phyloP scores from a whole-genome alignment of 2,329 filamentous ascomycete species.

The Pyrenochaeta sp. region DNA sequence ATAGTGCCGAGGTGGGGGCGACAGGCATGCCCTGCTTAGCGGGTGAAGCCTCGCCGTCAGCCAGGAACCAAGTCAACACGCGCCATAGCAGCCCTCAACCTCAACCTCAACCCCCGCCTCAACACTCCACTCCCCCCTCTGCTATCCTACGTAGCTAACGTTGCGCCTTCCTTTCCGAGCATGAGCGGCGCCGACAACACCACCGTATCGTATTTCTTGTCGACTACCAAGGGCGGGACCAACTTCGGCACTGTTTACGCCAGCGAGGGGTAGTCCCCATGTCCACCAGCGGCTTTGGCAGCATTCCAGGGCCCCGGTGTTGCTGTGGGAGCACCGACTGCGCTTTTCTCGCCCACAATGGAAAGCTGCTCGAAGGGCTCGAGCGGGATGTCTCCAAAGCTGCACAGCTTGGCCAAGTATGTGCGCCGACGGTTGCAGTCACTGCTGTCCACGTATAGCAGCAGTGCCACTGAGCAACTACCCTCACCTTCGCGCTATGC shows the following conservation, averaged over 20 bases:
- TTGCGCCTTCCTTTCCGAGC: constrained; percentile 16
- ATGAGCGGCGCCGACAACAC: constrained; percentile 24
- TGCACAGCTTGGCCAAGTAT: constrained; percentile 89
- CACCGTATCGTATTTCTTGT: constrained; percentile 8
- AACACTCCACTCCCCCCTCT: neutral
- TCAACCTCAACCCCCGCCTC: neutral
- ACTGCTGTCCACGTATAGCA: constrained; percentile 10
- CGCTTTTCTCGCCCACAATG: constrained; percentile 82
- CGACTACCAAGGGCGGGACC: constrained; percentile 2
- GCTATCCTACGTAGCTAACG: constrained; percentile 14
- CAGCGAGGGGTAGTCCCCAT: constrained; percentile 23
- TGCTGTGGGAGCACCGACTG: constrained; percentile 88
- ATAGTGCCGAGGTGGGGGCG: constrained; percentile 5
- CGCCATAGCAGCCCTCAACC: neutral
- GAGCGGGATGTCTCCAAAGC: constrained; percentile 89
- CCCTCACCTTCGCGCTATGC: constrained; percentile 49
- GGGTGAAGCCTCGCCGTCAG: constrained; percentile 12
- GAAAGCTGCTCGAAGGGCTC: constrained; percentile 77
- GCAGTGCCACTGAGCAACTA: constrained; percentile 17
- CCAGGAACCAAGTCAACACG: constrained; percentile 18
- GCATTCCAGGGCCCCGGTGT: constrained; percentile 61
- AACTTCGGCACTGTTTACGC: constrained; percentile 1
- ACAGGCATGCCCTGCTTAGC: constrained; percentile 7
- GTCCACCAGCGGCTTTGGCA: constrained; percentile 28
- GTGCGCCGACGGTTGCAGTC: constrained; percentile 33